These are phyloP conservation scores for Epicoccum nigrum DNA, from an alignment of 2,329 filamentous ascomycete species.

Conservation along the genomic window DNA sequence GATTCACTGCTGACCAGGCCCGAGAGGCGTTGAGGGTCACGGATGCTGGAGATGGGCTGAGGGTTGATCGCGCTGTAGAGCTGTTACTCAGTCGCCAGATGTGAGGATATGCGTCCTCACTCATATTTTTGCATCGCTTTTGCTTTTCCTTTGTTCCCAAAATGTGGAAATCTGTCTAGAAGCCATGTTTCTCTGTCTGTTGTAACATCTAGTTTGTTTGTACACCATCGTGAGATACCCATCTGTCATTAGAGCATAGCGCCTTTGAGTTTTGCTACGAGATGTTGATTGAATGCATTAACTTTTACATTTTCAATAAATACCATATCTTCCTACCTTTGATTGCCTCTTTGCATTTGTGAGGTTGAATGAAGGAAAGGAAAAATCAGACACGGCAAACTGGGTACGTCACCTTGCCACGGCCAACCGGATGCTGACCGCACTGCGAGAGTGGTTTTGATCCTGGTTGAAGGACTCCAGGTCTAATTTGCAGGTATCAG, in stretches of 20 bases:
- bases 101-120: not conserved
- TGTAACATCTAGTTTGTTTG: not conserved
- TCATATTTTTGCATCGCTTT: not conserved
- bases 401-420: too few species aligned
- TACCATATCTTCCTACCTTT: too few species aligned
- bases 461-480: too few species aligned
- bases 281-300: not conserved
- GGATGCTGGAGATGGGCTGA: slow-evolving; percentile 64
- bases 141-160: not conserved
- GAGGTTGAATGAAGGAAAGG: too few species aligned
- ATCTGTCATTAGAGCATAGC: not conserved
- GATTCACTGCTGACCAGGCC: slow-evolving; percentile 62
- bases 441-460: too few species aligned
- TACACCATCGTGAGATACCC: slow-evolving; percentile 14
- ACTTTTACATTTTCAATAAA: too few species aligned
- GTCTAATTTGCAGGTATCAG: too few species aligned
- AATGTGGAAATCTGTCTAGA: not conserved
- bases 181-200: not conserved
- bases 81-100: slow-evolving; percentile 51
- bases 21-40: slow-evolving; percentile 64
- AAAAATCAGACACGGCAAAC: too few species aligned
- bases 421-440: too few species aligned
- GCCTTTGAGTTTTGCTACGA: not conserved
- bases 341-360: too few species aligned
- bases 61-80: slow-evolving; percentile 63